Base-by-base conservation (phyloP, 108 stramenopile species). In the Pseudonitzschia multiseries region DNA sequence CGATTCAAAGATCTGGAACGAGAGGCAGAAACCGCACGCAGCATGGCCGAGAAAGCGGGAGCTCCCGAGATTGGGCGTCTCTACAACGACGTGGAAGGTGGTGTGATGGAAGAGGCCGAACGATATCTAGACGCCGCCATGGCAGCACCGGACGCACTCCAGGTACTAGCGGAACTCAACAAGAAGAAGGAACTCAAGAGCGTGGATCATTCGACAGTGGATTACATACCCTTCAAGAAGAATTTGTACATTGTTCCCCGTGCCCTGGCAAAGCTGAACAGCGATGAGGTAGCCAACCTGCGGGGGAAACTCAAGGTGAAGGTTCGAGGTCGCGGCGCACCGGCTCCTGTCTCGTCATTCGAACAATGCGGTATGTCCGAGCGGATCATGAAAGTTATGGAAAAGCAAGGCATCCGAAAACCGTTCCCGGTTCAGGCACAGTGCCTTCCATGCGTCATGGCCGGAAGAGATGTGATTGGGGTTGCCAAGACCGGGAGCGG, bases 401-500 rank as follows among this genome's bases (percentile, higher is more conserved):
- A 83, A 18, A 83, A 86, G 68, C 85, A 88, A 70, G 78, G 75
- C 17, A 93, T 96, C 57, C 59, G 65, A 27, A 77, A 84, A 68
- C 99, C 99, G 17, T 99, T 96, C 67, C 85, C 98, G n/a, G 90
- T 99, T 51, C 99, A 99, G 83, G 83, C 92, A 46, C 99, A 98
- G 83, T 98, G 97, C 74, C 46, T 99, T 33, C 99, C 99, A 0
- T 97, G 96, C 62, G 94, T 99, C 75, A 98, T 99, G 98, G 85
- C 91, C 9, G 99, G 99, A 18, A 75, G 99, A 50, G 99, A 99
- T 81, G 93, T 98, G 8, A 99, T 99, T 70, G 99, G 97, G 17
- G 97, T 99, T 67, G 99, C 99, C 51, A 99, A 98, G 68, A 99
- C 99, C 14, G 99, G 99, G 0, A 84, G 81, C 12, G 99, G 99